Percentiles rank a stretch among this genome's conserved stretches.
Evolutionary conservation across 2,329 filamentous ascomycete genomes (phyloP).

Genomic region (Leptoxyphium fumago): DNA sequence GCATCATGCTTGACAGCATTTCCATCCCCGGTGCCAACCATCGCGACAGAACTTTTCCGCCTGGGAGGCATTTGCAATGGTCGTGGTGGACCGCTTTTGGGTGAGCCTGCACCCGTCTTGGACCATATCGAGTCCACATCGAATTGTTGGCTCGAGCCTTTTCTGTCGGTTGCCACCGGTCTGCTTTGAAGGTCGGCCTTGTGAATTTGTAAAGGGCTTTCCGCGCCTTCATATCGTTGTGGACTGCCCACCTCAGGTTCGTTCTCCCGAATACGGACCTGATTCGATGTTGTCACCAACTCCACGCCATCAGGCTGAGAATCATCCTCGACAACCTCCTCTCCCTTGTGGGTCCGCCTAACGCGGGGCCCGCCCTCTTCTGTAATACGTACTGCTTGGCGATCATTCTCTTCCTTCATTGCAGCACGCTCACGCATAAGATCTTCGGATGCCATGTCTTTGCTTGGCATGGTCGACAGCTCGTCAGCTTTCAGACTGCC

Average conservation of each 20-base stretch:
- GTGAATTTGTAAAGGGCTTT: background rate
- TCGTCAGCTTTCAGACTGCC: slow-evolving; percentile 56
- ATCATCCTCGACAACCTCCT: slow-evolving; percentile 75
- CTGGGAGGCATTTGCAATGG: slow-evolving; percentile 32
- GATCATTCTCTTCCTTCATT: slow-evolving; percentile 64
- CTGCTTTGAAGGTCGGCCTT: background rate
- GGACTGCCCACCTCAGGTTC: background rate
- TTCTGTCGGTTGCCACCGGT: slow-evolving; percentile 15
- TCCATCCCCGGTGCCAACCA: slow-evolving; percentile 18
- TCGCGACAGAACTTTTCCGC: slow-evolving; percentile 19
- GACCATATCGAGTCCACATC: slow-evolving; percentile 79
- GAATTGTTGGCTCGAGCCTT: slow-evolving; percentile 34
- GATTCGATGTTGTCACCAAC: slow-evolving; percentile 32
- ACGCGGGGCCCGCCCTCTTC: slow-evolving; percentile 60
- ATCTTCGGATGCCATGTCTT: slow-evolving; percentile 86
- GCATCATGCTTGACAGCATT: slow-evolving; percentile 58
- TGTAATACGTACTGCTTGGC: slow-evolving; percentile 71
- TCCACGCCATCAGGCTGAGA: slow-evolving; percentile 29
- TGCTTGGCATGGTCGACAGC: slow-evolving; percentile 73
- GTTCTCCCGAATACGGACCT: slow-evolving; percentile 28
- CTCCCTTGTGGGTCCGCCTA: slow-evolving; percentile 84
- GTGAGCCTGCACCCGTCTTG: slow-evolving; percentile 54
- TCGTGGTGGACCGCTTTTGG: slow-evolving; percentile 29
- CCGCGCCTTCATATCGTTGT: background rate
- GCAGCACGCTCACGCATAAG: slow-evolving; percentile 62